Evolutionary conservation across 139 green algal species (phyloP).

Genomic region (Chlamydomonas sp.): DNA sequence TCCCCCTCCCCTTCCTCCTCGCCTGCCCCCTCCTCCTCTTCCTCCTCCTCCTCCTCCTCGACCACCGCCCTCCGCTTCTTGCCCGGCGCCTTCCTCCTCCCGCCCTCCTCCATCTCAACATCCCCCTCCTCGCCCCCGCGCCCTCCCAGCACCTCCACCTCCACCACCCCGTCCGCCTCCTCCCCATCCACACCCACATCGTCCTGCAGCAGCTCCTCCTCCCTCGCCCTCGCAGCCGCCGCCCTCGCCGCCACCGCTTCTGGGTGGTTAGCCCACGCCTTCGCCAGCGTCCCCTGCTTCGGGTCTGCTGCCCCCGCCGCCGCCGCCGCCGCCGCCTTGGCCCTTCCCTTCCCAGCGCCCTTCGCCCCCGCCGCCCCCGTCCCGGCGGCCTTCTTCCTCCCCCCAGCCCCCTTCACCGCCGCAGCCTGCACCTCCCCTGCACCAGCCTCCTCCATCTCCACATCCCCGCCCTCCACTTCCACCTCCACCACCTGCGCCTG

Average conservation of each 20-base stretch:
- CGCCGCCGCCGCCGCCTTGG: neutral
- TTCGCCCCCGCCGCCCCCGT: neutral
- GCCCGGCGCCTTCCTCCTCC: too few species aligned
- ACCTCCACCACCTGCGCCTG: neutral
- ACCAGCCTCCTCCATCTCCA: neutral
- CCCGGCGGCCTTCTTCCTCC: neutral
- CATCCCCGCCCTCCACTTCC: neutral
- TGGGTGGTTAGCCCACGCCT: conserved; percentile 8
- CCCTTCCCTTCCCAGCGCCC: neutral
- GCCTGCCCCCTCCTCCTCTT: neutral
- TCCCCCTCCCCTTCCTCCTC: neutral
- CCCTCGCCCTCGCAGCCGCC: neutral
- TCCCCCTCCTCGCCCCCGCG: conserved; percentile 4
- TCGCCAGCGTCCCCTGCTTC: conserved; percentile 5
- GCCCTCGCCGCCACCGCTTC: neutral
- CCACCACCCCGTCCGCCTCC: neutral
- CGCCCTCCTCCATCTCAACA: neutral
- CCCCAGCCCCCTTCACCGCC: neutral
- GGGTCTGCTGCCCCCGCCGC: neutral
- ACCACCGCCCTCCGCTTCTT: too few species aligned
- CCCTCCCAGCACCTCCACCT: neutral
- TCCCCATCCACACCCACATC: neutral
- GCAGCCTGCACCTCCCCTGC: neutral
- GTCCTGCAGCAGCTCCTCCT: neutral
- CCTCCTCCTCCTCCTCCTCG: conserved; percentile 13